Evolutionary conservation across 495 filamentous ascomycete genomes (phyloP), one percentile per base, ranked within the genome.

Genomic region (Aspergillus heteromorphus): DNA sequence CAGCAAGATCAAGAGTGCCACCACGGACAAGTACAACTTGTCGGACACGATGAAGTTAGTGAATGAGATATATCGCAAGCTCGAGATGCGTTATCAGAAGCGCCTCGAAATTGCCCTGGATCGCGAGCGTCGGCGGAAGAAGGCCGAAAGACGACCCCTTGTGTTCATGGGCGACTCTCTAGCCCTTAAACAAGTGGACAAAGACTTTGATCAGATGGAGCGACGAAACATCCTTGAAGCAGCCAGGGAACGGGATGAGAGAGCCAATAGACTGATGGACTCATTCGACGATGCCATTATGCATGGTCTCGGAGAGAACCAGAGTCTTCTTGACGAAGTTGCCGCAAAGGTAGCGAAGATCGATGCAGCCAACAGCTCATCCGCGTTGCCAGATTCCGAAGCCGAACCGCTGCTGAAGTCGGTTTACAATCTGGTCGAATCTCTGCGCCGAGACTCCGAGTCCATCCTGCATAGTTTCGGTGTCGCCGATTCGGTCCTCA

Each of bases 131-230:
- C 73, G 77, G 16, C 69, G 77, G 4, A 79, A 79, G 61, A 79
- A 73, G 60, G 73, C 75, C 16, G 78, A 81, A 49, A 64, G 77
- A 27, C 71, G 76, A 20, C 76, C 76, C 4, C 69, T 76, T 27
- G 77, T 80, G 6, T 75, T 76, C 54, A 73, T 78, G 51, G 79
- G 78, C 18, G 77, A 80, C 50, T 72, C 73, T 38, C 56, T 64
- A 10, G 69, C 72, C 34, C 63, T 80, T 14, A 77, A 73, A 51
- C 71, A 73, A 50, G 57, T 81, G 4, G 79, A 80, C 40, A 70
- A 62, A n/a, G 76, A 81, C 19, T 81, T 81, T 53, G 75, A 79
- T 54, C 67, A 69, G 31, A 79, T 79, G 68, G 79, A 81, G 53
- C 76, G 72, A 41, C 74, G 74, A 40, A 76, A 77, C 42, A 72